Evolutionary conservation across 2,329 filamentous ascomycete species (phyloP), one percentile per base, ranked within the genome.

Genomic region (Colletotrichum tofieldiae): DNA sequence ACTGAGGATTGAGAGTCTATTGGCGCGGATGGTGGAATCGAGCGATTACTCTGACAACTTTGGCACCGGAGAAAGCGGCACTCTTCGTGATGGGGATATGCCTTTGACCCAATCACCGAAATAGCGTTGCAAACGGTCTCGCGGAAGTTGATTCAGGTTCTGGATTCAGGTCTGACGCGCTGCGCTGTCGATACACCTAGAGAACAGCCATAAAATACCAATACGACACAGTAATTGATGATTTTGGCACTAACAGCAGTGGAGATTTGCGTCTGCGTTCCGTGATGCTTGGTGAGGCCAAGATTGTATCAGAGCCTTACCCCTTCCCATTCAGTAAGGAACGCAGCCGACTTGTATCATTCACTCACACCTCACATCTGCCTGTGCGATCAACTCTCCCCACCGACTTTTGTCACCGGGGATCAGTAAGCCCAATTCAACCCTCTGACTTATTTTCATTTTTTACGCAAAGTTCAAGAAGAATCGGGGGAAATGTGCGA

Each of bases 1-100:
- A 72, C 79, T 79, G 52, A 83, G 86, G 43, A 85, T 89, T 72
- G 86, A 88, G 76, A 77, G 76, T n/a, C 82, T 89, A 80, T 74
- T 89, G 63, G 76, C 78, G 51, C 83, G 77, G 63, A 75, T 88
- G 67, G 67, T 55, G 4, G 70, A 73, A 8, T 76, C 77, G 16
- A 76, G 75, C 41, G 79, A 81, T 3, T 76, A 77, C 58, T 66
- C 68, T 32, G 77, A 75, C 73, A 78, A 61, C 56, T 65, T 76
- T 47, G 78, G 73, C 65, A 78, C 66, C 78, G 76, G 76, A 74
- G 78, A 67, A 54, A 69, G 47, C 58, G 78, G 78, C 45, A 81
- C 78, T 32, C 74, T 81, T 29, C 67, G 65, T 41, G 76, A 77
- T 6, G 77, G 70, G 7, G 81, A 77, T 32, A 77, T 75, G 11